phyloP scores from a whole-genome alignment of 371 early-diverging fungal species.

The Mortierella sp. region DNA sequence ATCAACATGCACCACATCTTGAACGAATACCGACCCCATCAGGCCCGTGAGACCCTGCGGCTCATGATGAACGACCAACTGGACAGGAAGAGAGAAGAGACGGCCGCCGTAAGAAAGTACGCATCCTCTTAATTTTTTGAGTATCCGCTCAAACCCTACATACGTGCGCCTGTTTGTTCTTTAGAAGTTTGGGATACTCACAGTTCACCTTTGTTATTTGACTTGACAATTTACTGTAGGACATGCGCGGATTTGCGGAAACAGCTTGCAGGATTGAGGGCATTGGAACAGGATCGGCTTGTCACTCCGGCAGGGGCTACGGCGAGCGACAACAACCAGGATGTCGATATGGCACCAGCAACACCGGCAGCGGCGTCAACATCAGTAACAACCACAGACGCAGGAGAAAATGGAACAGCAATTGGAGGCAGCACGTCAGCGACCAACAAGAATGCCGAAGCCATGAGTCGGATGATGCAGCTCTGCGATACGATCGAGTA shows the following conservation, averaged over 20 bases:
- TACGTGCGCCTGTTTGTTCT: neutral
- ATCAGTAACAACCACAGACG: neutral
- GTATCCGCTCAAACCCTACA: neutral
- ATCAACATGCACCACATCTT: constrained; percentile 83
- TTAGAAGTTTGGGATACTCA: neutral
- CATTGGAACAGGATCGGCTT: constrained; percentile 27
- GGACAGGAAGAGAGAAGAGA: constrained; percentile 64
- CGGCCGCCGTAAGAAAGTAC: constrained; percentile 68
- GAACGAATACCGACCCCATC: constrained; percentile 81
- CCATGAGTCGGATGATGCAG: constrained; percentile 30
- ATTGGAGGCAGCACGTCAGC: constrained; percentile 15
- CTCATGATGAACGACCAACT: constrained; percentile 82
- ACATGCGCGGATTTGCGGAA: constrained; percentile 48
- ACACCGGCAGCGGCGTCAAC: neutral
- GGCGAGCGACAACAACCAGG: neutral
- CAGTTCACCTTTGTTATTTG: neutral
- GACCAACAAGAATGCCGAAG: constrained; percentile 16
- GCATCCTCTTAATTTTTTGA: neutral
- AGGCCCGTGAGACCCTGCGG: constrained; percentile 79
- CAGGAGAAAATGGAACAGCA: neutral
- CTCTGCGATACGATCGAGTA: constrained; percentile 44
- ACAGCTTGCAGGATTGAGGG: constrained; percentile 33
- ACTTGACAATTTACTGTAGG: constrained; percentile 4
- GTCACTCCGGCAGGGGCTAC: constrained; percentile 2
- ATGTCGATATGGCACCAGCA: constrained; percentile 28